A percentile compares a stretch with the other conserved stretches of the same genome.
phyloP scores from a whole-genome alignment of 106 monocot species.

The Dendrobium chrysotoxum region DNA sequence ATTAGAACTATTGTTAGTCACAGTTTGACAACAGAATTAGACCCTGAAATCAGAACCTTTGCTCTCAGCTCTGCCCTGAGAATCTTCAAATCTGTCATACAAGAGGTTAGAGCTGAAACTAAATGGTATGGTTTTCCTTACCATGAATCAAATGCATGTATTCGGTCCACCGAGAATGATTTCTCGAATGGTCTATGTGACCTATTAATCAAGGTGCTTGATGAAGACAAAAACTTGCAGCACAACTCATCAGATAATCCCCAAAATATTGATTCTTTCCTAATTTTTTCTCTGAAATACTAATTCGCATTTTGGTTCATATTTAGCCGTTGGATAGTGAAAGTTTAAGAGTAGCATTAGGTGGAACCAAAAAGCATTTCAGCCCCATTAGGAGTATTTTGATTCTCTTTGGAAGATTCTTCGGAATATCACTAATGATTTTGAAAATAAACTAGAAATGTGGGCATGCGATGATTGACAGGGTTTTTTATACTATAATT shows the following conservation, averaged over 20 bases:
- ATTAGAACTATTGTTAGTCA: slow-evolving; percentile 24
- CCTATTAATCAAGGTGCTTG: slow-evolving; percentile 20
- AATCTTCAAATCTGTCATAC: slow-evolving; percentile 35
- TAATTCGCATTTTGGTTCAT: slow-evolving; percentile 22
- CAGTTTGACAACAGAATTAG: slow-evolving; percentile 4
- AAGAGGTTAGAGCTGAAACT: slow-evolving; percentile 30
- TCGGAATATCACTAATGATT: slow-evolving; percentile 18
- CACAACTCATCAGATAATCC: slow-evolving; percentile 8
- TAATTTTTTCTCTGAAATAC: slow-evolving; percentile 29
- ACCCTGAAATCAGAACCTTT: slow-evolving; percentile 17
- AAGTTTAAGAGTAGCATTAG: slow-evolving; percentile 1
- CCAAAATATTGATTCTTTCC: slow-evolving; percentile 18
- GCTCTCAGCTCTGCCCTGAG: slow-evolving; percentile 27
- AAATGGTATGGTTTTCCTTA: slow-evolving; percentile 4
- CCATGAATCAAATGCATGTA: background rate
- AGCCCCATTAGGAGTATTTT: slow-evolving; percentile 20
- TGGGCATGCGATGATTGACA: slow-evolving; percentile 19
- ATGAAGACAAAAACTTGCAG: slow-evolving; percentile 11
- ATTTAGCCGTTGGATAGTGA: slow-evolving; percentile 3
- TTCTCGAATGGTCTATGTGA: slow-evolving; percentile 22
- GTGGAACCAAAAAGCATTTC: background rate
- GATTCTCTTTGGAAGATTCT: slow-evolving; percentile 34
- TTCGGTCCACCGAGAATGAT: background rate
- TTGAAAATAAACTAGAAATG: slow-evolving; percentile 17
- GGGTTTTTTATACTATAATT: slow-evolving; percentile 31